phyloP scores from a whole-genome alignment of 225 moss, liverwort and hornwort genomes.

The Thuidium tamariscinum region DNA sequence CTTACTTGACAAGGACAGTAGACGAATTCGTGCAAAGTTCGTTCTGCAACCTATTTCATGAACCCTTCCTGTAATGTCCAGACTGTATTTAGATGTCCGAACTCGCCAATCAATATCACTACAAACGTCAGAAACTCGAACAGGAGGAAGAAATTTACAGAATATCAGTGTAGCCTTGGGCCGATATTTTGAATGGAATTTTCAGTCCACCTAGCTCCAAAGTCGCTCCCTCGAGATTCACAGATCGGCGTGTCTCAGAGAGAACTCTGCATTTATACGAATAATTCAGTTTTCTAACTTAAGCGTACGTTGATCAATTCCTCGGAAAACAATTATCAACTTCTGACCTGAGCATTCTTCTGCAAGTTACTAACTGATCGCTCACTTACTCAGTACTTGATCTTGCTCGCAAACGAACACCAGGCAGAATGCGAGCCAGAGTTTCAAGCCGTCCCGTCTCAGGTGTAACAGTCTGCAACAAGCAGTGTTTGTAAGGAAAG shows the following conservation, averaged over 20 bases:
- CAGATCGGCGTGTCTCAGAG: constrained; percentile 59
- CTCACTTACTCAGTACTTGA: constrained; percentile 60
- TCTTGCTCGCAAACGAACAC: constrained; percentile 59
- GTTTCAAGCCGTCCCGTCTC: constrained; percentile 74
- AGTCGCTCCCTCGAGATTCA: constrained; percentile 66
- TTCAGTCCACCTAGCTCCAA: constrained; percentile 59
- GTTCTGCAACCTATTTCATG: not conserved
- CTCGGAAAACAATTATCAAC: not conserved
- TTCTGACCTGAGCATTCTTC: not conserved
- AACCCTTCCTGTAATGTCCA: not conserved
- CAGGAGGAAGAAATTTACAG: constrained; percentile 28
- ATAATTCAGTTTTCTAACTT: not conserved
- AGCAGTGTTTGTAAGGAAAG: not conserved
- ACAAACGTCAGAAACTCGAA: not conserved
- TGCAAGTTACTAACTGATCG: not conserved
- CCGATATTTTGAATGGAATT: constrained; percentile 65
- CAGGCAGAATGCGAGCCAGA: constrained; percentile 64
- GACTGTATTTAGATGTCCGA: not conserved
- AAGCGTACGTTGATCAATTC: not conserved
- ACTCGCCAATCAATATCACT: not conserved
- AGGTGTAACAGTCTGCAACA: constrained; percentile 37
- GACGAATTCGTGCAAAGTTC: not conserved
- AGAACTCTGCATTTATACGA: constrained; percentile 27
- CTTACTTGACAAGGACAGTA: not conserved
- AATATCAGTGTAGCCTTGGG: constrained; percentile 77